Conservation (phyloP, 441 rosid species). For the Raphanus hybrid region DNA sequence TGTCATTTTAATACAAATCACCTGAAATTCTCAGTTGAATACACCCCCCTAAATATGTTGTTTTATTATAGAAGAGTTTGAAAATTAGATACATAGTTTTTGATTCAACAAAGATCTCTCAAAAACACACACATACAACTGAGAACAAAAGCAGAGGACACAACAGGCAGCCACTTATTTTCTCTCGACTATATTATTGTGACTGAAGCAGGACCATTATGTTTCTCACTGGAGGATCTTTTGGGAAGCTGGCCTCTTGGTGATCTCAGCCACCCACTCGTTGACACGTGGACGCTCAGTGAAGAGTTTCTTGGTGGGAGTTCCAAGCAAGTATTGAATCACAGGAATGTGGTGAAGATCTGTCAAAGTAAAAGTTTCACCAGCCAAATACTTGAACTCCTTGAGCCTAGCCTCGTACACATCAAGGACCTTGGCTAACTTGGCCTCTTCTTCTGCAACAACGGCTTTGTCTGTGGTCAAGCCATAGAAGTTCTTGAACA, state of each 20-base stretch:
- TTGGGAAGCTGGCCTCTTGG: slow-evolving; percentile 71
- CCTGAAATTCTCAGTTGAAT: too few species aligned
- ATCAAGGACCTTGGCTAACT: slow-evolving; percentile 67
- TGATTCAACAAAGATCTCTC: slow-evolving; percentile 7
- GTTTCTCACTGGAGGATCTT: slow-evolving; percentile 49
- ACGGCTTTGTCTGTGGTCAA: slow-evolving; percentile 51
- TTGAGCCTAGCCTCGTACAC: slow-evolving; percentile 69
- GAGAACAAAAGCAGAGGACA: background rate
- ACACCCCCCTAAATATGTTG: too few species aligned
- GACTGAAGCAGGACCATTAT: slow-evolving; percentile 19
- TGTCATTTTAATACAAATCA: too few species aligned
- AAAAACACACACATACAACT: background rate
- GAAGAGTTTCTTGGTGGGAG: slow-evolving; percentile 52
- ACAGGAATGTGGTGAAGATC: slow-evolving; percentile 80
- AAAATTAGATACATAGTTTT: slow-evolving; percentile 2
- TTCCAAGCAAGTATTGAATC: slow-evolving; percentile 45
- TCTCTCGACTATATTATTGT: slow-evolving; percentile 13
- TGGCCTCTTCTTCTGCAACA: slow-evolving; percentile 59
- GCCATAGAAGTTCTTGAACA: slow-evolving; percentile 54
- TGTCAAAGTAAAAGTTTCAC: slow-evolving; percentile 63
- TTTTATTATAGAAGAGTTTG: background rate
- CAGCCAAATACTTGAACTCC: slow-evolving; percentile 66
- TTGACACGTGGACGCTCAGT: slow-evolving; percentile 61
- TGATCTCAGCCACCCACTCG: slow-evolving; percentile 73
- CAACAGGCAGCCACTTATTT: background rate